phyloP scores from a whole-genome alignment of 2,329 filamentous ascomycete genomes.

The Purpureocillium takamizusanense region DNA sequence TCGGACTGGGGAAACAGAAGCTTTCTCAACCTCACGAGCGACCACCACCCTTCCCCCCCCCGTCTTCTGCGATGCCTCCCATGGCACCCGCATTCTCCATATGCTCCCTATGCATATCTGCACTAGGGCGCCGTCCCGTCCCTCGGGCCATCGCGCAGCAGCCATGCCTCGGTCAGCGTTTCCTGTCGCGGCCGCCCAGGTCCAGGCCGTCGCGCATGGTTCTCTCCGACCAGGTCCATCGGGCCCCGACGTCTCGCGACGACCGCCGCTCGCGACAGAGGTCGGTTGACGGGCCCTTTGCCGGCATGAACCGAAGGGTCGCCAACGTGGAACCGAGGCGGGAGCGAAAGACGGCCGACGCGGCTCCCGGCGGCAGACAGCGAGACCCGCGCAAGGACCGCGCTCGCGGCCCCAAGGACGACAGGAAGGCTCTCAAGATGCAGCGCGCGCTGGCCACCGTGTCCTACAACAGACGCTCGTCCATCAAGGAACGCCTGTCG shows the following conservation, averaged over 20 bases:
- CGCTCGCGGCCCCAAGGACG: constrained; percentile 24
- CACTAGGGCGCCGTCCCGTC: constrained; percentile 6
- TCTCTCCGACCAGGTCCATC: constrained; percentile 43
- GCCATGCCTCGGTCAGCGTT: constrained; percentile 25
- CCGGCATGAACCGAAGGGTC: constrained; percentile 45
- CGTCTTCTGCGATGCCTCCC: constrained; percentile 2
- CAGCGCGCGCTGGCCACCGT: constrained; percentile 70
- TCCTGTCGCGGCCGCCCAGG: constrained; percentile 23
- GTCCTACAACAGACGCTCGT: constrained; percentile 58
- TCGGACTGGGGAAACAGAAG: no score
- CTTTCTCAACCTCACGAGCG: no score
- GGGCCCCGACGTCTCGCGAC: constrained; percentile 23
- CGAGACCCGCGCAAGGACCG: constrained; percentile 16
- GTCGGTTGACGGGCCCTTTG: constrained; percentile 39
- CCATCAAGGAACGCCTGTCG: constrained; percentile 46
- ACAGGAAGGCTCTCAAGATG: constrained; percentile 83
- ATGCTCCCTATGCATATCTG: constrained; percentile 10
- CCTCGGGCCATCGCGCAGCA: constrained; percentile 11
- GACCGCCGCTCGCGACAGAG: constrained; percentile 27
- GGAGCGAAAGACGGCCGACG: constrained; percentile 7
- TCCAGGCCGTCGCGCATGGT: constrained; percentile 47
- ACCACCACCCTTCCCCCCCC: no score
- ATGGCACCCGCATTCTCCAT: constrained; percentile 7
- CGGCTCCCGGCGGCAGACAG: constrained; percentile 13
- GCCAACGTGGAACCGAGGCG: constrained; percentile 27